Percentiles rank a stretch among this genome's conserved stretches.
Conservation (phyloP, 2,329 filamentous ascomycete genomes). For the Immersiporthe knoxdaviesiana region DNA sequence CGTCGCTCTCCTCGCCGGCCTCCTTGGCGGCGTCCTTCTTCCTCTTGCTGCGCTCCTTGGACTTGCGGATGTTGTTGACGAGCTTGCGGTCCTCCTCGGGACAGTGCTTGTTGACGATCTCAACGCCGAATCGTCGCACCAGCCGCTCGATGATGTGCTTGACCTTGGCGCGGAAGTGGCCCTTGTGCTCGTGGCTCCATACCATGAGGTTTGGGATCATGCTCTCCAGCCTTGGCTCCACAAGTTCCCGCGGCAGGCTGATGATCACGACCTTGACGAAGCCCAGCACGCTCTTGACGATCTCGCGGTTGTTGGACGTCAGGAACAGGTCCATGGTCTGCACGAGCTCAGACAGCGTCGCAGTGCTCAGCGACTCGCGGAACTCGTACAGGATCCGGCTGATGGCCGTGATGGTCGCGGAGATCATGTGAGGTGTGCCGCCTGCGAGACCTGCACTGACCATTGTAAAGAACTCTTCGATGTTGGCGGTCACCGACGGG, state of each 20-base stretch:
- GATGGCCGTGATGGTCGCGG: constrained; percentile 91
- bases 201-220: constrained; percentile 90
- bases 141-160: constrained; percentile 97
- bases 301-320: constrained; percentile 94
- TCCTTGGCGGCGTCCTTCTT: constrained; percentile 74
- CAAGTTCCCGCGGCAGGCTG: constrained; percentile 75
- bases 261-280: constrained; percentile 97
- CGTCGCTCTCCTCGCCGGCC: constrained; percentile 60
- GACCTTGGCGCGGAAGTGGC: constrained; percentile 93
- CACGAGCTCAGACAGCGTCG: constrained; percentile 80
- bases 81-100: constrained; percentile 88
- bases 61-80: constrained; percentile 93
- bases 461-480: constrained; percentile 99
- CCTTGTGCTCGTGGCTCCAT: constrained; percentile 98
- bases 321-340: constrained; percentile 96
- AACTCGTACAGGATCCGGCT: constrained; percentile 95
- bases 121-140: constrained; percentile 86
- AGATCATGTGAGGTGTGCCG: constrained; percentile 94
- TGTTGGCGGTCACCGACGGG: constrained; percentile 73
- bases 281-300: constrained; percentile 90
- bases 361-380: constrained; percentile 67
- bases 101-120: constrained; percentile 76
- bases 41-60: constrained; percentile 85
- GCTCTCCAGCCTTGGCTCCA: constrained; percentile 74
- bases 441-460: constrained; percentile 93